Base-by-base conservation (phyloP, 2,329 filamentous ascomycete genomes). In the Colletotrichum truncatum region DNA sequence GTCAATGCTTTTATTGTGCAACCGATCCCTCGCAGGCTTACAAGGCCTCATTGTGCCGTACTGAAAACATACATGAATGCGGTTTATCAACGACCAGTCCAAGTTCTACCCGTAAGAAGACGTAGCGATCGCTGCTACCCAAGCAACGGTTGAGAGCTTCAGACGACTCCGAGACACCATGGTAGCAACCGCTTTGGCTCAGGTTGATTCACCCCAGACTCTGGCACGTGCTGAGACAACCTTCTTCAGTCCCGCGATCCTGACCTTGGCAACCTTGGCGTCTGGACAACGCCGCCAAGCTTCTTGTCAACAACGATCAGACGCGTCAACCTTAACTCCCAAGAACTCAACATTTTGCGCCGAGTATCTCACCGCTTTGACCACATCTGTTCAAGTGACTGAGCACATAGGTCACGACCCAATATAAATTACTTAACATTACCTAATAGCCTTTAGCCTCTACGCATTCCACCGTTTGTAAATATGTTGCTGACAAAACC, bases 181-280 rank as follows among this genome's bases (percentile, higher is more conserved):
- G 16, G 52, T 63, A 16, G 16, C 34, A 25, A 25, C 32, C n/a
- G 18, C 25, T 39, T 45, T 28, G 43, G 63, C 45, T 48, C 53
- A 59, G 41, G 59, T 51, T 52, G 60, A 54, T 66, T 59, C 59
- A 58, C 63, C 64, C 64, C 45, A 52, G 60, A 52, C 46, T 59
- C 52, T 55, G 23, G 43, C 52, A 64, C 52, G 64, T 66, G 64
- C 64, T 64, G 52, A 59, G 59, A 66, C 64, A 64, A 64, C 64
- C 60, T 66, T 65, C 62, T 65, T 66, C 57, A 56, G 41, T 18
- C 57, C 63, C 63, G 57, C 60, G 32, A 64, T 66, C 46, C 38
- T 28, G 6, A 12, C 43, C 36, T 66, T 66, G 64, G 64, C 64
- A 41, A 26, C 26, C 58, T 66, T 66, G 64, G 64, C 58, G 52